A percentile compares a stretch with the other conserved stretches of the same genome.
Evolutionary conservation across 1,284 basidiomycete genomes (phyloP).

Genomic region (Chalciporus sp.): DNA sequence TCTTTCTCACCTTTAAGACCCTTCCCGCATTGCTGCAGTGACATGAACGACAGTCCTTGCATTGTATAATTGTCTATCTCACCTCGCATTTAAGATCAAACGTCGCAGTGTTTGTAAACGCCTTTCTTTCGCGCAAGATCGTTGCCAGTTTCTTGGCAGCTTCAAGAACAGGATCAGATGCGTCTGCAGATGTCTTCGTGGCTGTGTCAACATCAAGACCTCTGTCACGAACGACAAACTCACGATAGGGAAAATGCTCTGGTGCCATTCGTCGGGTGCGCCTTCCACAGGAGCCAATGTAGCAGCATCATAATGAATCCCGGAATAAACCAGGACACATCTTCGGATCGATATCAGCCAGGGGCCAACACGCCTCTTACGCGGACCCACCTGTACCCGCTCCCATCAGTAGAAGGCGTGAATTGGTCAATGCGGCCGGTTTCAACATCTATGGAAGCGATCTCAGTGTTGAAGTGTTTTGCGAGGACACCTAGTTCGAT

Average conservation of each 20-base stretch:
- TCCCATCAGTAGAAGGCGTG: slow-evolving; percentile 35
- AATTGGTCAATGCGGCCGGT: slow-evolving; percentile 90
- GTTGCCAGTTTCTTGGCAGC: slow-evolving; percentile 75
- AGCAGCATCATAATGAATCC: slow-evolving; percentile 92
- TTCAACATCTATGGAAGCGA: slow-evolving; percentile 88
- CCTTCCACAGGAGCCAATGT: slow-evolving; percentile 77
- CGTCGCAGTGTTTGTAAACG: slow-evolving; percentile 89
- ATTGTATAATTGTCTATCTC: slow-evolving; percentile 22
- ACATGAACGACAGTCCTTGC: slow-evolving; percentile 26
- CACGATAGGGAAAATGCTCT: slow-evolving; percentile 76
- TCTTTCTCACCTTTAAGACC: slow-evolving; percentile 93
- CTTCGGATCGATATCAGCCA: slow-evolving; percentile 36
- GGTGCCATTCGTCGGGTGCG: slow-evolving; percentile 84
- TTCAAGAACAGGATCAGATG: slow-evolving; percentile 58
- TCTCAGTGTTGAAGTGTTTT: slow-evolving; percentile 80
- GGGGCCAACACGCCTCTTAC: neutral
- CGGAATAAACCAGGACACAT: slow-evolving; percentile 84
- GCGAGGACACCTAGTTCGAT: slow-evolving; percentile 88
- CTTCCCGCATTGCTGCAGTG: slow-evolving; percentile 64
- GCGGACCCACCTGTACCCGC: slow-evolving; percentile 36
- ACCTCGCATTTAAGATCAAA: slow-evolving; percentile 88
- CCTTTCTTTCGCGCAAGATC: slow-evolving; percentile 71
- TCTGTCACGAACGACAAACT: slow-evolving; percentile 19
- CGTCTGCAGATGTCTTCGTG: slow-evolving; percentile 33
- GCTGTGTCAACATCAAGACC: slow-evolving; percentile 10